These are phyloP conservation scores for Solioccasus polychromus DNA, from an alignment of 768 basidiomycete species.

Conservation along the genomic window DNA sequence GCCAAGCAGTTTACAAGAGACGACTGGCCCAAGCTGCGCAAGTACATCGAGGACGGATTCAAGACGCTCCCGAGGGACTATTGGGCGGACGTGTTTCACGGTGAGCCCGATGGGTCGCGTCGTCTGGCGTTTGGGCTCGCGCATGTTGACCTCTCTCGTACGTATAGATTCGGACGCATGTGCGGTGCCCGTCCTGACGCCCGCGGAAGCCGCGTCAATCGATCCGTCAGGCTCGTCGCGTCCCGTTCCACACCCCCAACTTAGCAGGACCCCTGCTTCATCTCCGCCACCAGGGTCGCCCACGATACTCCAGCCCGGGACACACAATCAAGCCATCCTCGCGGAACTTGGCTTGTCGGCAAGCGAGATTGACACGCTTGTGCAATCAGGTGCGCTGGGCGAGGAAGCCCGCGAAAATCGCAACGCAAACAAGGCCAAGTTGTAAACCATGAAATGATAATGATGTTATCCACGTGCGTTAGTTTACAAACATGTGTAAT, in stretches of 20 bases:
- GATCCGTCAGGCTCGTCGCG: constrained; percentile 35
- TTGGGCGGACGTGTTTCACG: constrained; percentile 68
- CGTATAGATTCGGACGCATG: constrained; percentile 67
- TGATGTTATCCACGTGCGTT: constrained; percentile 4
- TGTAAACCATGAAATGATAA: constrained; percentile 15
- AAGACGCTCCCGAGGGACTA: constrained; percentile 55
- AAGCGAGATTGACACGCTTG: constrained; percentile 39
- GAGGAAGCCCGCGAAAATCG: constrained; percentile 23
- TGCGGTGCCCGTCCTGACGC: constrained; percentile 62
- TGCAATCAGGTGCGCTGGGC: constrained; percentile 47
- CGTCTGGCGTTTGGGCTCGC: too few species aligned
- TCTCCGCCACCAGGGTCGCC: constrained; percentile 4
- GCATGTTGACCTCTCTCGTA: too few species aligned
- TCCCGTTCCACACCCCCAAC: constrained; percentile 53
- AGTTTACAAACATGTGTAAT: constrained; percentile 6
- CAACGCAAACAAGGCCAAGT: constrained; percentile 22
- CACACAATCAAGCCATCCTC: constrained; percentile 54
- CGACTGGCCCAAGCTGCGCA: constrained; percentile 55
- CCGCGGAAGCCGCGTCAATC: constrained; percentile 54
- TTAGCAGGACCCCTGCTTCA: constrained; percentile 34
- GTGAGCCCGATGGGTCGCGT: constrained; percentile 32
- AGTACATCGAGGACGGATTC: constrained; percentile 67
- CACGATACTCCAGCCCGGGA: constrained; percentile 42
- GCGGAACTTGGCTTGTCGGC: constrained; percentile 47
- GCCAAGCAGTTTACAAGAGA: constrained; percentile 43